A percentile compares a stretch with the other conserved stretches of the same genome.
These are phyloP conservation scores for Sphaerosporella brunnea DNA, from an alignment of 495 filamentous ascomycete species.

Conservation along the genomic window DNA sequence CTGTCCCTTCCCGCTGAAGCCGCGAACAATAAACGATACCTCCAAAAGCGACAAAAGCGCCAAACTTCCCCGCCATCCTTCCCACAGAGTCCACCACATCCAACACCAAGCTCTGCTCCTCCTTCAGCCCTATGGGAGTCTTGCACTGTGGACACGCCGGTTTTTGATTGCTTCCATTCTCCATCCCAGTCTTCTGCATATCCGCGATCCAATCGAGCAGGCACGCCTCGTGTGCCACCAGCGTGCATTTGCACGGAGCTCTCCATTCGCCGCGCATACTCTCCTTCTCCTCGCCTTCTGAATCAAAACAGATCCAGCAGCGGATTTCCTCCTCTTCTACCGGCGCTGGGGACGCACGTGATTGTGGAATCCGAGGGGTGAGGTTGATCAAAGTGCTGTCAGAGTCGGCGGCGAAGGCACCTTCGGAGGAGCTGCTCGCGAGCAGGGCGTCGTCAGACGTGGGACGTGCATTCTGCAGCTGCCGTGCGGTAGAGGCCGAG, in stretches of 20 bases:
- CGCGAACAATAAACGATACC: no score
- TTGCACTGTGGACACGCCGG: slow-evolving; percentile 78
- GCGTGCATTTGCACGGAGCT: slow-evolving; percentile 68
- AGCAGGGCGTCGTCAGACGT: background rate
- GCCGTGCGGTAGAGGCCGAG: background rate
- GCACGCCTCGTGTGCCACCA: slow-evolving; percentile 81
- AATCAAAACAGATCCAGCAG: slow-evolving; percentile 83
- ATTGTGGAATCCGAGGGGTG: slow-evolving; percentile 5
- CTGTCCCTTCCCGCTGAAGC: no score
- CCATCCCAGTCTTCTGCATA: slow-evolving; percentile 45
- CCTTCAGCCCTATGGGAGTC: slow-evolving; percentile 46
- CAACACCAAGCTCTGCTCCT: slow-evolving; percentile 23
- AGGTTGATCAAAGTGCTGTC: slow-evolving; percentile 11
- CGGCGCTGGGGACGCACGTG: slow-evolving; percentile 2
- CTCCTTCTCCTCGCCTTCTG: slow-evolving; percentile 66
- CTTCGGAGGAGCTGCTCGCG: no score
- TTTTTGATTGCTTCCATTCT: slow-evolving; percentile 31
- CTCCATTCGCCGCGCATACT: slow-evolving; percentile 53
- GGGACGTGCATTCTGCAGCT: background rate
- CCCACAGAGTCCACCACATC: slow-evolving; percentile 20
- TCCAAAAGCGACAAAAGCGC: slow-evolving; percentile 10
- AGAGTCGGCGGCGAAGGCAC: background rate
- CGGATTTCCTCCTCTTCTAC: slow-evolving; percentile 29
- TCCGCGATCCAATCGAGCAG: slow-evolving; percentile 81
- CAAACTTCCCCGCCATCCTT: slow-evolving; percentile 21